Conservation (phyloP, 306 rosid genomes). For the Nissolia schottii region DNA sequence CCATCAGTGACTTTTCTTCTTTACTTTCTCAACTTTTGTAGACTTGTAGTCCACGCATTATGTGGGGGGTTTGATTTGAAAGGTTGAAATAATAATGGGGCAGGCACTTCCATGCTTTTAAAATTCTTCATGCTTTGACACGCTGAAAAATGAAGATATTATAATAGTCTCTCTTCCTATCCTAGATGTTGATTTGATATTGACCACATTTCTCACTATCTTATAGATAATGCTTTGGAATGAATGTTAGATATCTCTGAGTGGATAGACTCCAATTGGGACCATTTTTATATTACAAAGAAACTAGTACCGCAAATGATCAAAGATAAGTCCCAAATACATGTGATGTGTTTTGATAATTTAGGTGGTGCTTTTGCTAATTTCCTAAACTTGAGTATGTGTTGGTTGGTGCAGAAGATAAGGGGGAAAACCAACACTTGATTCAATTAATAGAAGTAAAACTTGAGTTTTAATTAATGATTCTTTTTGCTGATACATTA, state of each 20-base stretch:
- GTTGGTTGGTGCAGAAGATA: background rate
- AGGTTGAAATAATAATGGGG: conserved; percentile 18
- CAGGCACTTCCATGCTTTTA: conserved; percentile 30
- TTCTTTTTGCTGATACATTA: conserved; percentile 12
- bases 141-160: background rate
- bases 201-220: conserved; percentile 17
- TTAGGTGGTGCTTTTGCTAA: background rate
- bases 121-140: conserved; percentile 7
- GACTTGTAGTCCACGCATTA: conserved; percentile 18
- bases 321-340: background rate
- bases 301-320: background rate
- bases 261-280: conserved; percentile 17
- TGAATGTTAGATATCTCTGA: conserved; percentile 16
- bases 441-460: background rate
- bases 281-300: background rate
- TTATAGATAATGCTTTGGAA: conserved; percentile 29
- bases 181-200: background rate
- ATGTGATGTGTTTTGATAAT: background rate
- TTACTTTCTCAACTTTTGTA: conserved; percentile 13
- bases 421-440: background rate
- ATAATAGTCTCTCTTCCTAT: background rate
- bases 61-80: conserved; percentile 25
- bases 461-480: background rate
- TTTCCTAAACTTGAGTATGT: background rate
- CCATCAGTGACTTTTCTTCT: conserved; percentile 18